Conservation (phyloP, 805 yeast genomes). For the Candida odintsovae region DNA sequence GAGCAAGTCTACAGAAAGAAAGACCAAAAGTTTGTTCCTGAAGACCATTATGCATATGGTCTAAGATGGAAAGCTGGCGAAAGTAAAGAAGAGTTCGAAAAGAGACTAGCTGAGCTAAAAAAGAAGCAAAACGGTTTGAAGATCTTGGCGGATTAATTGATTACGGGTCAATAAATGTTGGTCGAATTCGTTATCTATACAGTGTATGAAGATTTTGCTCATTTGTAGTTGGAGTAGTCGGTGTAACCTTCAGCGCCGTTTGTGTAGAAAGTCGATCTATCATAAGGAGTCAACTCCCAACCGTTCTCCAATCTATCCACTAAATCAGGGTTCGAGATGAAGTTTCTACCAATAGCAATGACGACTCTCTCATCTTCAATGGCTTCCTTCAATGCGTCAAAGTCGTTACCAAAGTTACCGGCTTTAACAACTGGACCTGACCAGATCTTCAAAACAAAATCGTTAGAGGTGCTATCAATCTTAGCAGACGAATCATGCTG, state of each 20-base stretch:
- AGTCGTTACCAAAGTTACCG: slow-evolving; percentile 3
- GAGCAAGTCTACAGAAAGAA: slow-evolving; percentile 26
- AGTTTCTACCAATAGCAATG: slow-evolving; percentile 33
- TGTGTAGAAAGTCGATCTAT: slow-evolving; percentile 30
- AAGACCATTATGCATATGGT: slow-evolving; percentile 20
- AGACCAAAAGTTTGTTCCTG: slow-evolving; percentile 18
- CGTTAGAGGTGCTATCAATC: slow-evolving; percentile 2
- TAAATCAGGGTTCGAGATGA: slow-evolving; percentile 40
- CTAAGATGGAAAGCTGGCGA: slow-evolving; percentile 23
- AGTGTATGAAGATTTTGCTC: not conserved
- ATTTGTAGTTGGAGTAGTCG: slow-evolving; percentile 3
- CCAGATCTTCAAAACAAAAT: slow-evolving; percentile 13
- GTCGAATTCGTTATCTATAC: not conserved
- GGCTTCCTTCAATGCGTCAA: not conserved
- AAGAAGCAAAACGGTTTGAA: slow-evolving; percentile 7
- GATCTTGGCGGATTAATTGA: slow-evolving; percentile 7
- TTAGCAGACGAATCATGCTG: not conserved
- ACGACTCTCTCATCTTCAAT: slow-evolving; percentile 19
- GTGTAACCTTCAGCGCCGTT: slow-evolving; percentile 6
- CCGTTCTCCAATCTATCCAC: slow-evolving; percentile 33
- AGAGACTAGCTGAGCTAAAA: slow-evolving; percentile 9
- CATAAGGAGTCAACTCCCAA: slow-evolving; percentile 24
- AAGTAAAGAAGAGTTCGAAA: slow-evolving; percentile 26
- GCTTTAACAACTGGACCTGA: slow-evolving; percentile 14
- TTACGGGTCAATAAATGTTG: no score